Evolutionary conservation across 2,329 filamentous ascomycete genomes (phyloP), one percentile per base, ranked within the genome.

Genomic region (Paracoccidioides lutzii): DNA sequence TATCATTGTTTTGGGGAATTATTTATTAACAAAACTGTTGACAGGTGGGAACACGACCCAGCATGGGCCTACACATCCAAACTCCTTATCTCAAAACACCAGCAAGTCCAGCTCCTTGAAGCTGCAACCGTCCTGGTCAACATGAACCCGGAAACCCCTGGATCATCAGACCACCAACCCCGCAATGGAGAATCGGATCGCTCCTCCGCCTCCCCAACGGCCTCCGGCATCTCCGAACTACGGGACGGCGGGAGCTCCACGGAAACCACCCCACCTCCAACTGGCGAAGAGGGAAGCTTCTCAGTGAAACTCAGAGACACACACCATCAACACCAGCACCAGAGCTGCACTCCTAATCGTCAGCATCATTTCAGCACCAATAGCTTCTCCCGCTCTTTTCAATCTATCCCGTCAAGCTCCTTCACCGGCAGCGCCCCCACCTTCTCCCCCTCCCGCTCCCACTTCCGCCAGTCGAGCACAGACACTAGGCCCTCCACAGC

Each of bases 1-100:
- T 44, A n/a, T 15, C n/a, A 15, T 12, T 4, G 4, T 28, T 38
- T 50, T 50, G 6, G n/a, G 3, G 7, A 14, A 14, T 9, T 4
- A 12, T 14, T 12, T 28, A 61, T 66, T 64, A 64, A 68, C 66
- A 63, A 63, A 66, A 61, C 65, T 60, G 65, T 63, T 61, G 65
- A 59, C 82, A 98, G 91, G 80, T 98, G 93, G 93, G 93, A 98
- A 77, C 93, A 98, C 75, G 95, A 94, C 71, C 91, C 93, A 63
- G 89, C 95, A 76, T 98, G 93, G 93, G 88, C 90, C 53, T 85
- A 86, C 70, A 98, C 93, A 55, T 97, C 93, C 64, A 97, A 97
- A 76, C 79, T 97, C 69, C 84, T 97, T 69, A 97, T 98, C 65
- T 97, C 91, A 65, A 98, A 98, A 80, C 93, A 98, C 73, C 93